These are phyloP conservation scores for Fraxinus greggii DNA, from an alignment of 305 asterid genomes.

Conservation along the genomic window DNA sequence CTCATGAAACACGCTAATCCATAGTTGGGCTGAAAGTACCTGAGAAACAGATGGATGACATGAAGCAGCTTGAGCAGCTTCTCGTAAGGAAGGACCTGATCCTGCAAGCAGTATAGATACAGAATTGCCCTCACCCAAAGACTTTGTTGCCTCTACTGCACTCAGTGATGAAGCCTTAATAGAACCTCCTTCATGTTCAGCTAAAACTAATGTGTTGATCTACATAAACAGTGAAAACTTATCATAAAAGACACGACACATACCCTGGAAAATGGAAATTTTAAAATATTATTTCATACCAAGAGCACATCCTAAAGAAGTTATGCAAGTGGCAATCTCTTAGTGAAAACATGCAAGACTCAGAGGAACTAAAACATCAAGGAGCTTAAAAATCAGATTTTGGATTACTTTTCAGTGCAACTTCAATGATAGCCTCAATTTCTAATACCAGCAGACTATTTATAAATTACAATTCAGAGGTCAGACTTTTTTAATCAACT, in stretches of 20 bases:
- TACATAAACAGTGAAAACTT: conserved; percentile 25
- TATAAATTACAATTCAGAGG: background rate
- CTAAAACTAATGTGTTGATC: conserved; percentile 85
- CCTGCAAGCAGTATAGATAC: conserved; percentile 82
- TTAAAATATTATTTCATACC: background rate
- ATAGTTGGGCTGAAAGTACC: conserved; percentile 35
- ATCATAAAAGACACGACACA: conserved; percentile 3
- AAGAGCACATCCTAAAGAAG: background rate
- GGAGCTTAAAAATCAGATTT: background rate
- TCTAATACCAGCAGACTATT: background rate
- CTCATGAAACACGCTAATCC: background rate
- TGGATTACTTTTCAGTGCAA: background rate
- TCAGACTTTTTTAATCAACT: background rate
- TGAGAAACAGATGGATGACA: conserved; percentile 71
- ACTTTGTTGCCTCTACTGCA: conserved; percentile 86
- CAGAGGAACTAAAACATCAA: background rate
- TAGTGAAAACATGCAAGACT: background rate
- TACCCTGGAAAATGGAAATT: background rate
- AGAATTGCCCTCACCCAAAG: conserved; percentile 55
- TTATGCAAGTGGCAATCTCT: background rate
- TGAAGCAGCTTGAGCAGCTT: conserved; percentile 77
- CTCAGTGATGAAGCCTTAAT: conserved; percentile 66
- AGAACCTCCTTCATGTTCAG: conserved; percentile 77
- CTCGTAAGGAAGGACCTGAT: conserved; percentile 68
- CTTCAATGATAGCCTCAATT: background rate